A percentile compares a stretch with the other conserved stretches of the same genome.
phyloP scores from a whole-genome alignment of 2,329 filamentous ascomycete species.

The Chrysoporthe deuterocubensis region DNA sequence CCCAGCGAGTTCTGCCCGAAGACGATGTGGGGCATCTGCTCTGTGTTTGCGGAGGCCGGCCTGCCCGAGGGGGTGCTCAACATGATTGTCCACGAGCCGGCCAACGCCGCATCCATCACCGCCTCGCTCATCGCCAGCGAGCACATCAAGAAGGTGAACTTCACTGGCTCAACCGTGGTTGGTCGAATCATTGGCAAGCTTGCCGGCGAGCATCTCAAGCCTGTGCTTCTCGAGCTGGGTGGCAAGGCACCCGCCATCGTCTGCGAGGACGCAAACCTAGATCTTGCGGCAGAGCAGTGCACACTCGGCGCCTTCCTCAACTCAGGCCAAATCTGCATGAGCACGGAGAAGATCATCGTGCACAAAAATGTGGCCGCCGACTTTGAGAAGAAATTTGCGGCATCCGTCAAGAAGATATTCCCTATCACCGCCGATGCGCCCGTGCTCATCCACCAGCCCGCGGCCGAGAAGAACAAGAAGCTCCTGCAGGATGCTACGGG shows the following conservation, averaged over 20 bases:
- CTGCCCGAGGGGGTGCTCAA: constrained; percentile 77
- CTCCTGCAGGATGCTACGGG: constrained; percentile 69
- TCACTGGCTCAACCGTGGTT: constrained; percentile 77
- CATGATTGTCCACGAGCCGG: constrained; percentile 67
- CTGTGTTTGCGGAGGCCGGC: constrained; percentile 72
- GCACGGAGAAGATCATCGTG: constrained; percentile 73
- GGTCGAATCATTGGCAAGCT: constrained; percentile 73
- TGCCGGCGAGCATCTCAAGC: constrained; percentile 77
- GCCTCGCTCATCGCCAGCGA: constrained; percentile 69
- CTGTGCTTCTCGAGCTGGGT: constrained; percentile 78
- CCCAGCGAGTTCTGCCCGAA: constrained; percentile 70
- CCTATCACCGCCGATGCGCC: constrained; percentile 65
- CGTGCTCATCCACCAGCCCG: constrained; percentile 70
- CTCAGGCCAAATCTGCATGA: constrained; percentile 84
- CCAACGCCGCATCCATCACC: constrained; percentile 70
- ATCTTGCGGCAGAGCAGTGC: constrained; percentile 70
- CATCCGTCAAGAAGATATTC: constrained; percentile 47
- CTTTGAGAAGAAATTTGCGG: constrained; percentile 52
- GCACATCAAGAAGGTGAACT: constrained; percentile 79
- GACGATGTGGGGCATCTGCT: constrained; percentile 64
- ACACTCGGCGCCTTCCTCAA: constrained; percentile 74
- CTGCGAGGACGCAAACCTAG: constrained; percentile 77
- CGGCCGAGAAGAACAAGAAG: constrained; percentile 66
- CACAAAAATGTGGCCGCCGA: constrained; percentile 50
- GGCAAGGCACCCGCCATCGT: constrained; percentile 82